Base-by-base conservation (phyloP, 306 rosid species). In the Leucaena leucocephala region DNA sequence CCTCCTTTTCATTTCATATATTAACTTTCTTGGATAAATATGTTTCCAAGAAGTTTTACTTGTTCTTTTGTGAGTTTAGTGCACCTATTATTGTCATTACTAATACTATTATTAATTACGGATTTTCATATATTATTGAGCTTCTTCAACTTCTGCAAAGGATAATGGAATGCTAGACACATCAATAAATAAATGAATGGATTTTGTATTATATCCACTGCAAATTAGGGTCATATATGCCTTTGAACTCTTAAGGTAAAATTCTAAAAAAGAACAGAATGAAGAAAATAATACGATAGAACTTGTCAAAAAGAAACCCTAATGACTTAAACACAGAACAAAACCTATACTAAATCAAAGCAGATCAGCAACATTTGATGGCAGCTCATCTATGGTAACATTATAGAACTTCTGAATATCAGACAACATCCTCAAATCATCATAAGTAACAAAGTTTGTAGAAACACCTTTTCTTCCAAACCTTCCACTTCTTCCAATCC, bases 401-500 rank as follows among this genome's bases (percentile, higher is more conserved):
- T 96, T 96, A 76, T 93, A 95, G 66, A 95, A 91, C 89, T 87
- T 95, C 91, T 91, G 97, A 76, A 93, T 95, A 85, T 95, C 99
- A 54, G 75, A 84, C 8, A 95, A 84, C 98, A 95, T 92, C 82
- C 90, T 89, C 10, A 87, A 81, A 79, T 91, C 99, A 2, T 95
- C 98, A 70, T 0, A 9, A 0, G 97, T 90, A 78, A 95, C 94
- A 55, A 93, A 95, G 85, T 93, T 95, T 22, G 93, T 90, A 48
- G 99, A 96, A 67, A 95, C 97, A 85, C 97, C 98, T 40, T 95
- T 93, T 63, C 99, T 96, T 78, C 98, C 99, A 74, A 96, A 96
- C 5, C 98, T 89, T 16, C 99, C 99, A 85, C 99, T 95, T 82
- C 98, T 86, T 15, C 97, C 96, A 4, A 95, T 93, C 66, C 99